Base-by-base conservation (phyloP, 352 stramenopile genomes). In the Pythium phragmiticola region DNA sequence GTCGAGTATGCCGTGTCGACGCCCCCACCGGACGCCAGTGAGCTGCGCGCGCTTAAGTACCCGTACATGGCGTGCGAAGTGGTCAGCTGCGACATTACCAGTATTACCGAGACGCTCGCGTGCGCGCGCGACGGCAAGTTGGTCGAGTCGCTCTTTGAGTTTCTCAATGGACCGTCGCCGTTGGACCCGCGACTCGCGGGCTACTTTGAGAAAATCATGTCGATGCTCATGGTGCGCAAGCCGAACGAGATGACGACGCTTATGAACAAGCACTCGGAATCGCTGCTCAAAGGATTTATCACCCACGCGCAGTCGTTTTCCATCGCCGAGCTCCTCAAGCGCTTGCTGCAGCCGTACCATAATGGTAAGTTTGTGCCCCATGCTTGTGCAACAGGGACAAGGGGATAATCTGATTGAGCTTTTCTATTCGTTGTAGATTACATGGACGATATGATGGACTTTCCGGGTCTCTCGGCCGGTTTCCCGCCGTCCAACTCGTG, bases 1-100 rank as follows among this genome's bases (percentile, higher is more conserved):
- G 68, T 95, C 13, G 77, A 94, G 63, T 95, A 93, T 57, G 76
- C 94, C 13, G 82, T 90, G 33, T 59, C 64, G n/a, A 60, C 67
- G 41, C 72, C 85, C 1, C 75, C 86, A 47, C 72, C 88, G 55
- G 51, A 68, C 36, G 61, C 72, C 8, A 70, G 87, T 55, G 84
- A 90, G 58, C 30, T 94, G 57, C 81, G 82, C 50, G 72, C 80
- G 36, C 74, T 94, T 64, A 95, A 94, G 78, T 99, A 97, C 76
- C 95, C 96, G 23, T 99, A 98, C 87, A 98, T 99, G 95, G 83
- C 94, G 46, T 99, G 96, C 72, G 96, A 99, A 75, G 92, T 99
- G 49, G 90, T 99, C 56, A 99, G 95, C 78, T 99, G 94, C 67
- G 96, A 99, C 70, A 96, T 98, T 48, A 81, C 88, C 48, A 87